Percentiles rank a stretch among this genome's conserved stretches.
phyloP scores from a whole-genome alignment of 306 rosid genomes.

The Vigna trinervia region DNA sequence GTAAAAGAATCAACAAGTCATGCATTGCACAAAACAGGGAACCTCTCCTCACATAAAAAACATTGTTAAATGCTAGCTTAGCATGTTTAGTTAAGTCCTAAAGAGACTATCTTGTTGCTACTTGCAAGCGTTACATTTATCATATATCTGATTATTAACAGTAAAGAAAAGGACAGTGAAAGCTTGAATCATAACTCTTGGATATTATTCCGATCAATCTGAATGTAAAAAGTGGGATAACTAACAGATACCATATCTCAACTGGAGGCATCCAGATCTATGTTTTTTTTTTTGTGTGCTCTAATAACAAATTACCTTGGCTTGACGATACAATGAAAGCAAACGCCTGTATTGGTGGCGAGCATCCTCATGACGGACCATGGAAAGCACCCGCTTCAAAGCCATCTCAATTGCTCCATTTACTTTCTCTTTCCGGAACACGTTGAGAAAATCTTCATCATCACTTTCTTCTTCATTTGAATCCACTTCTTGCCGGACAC shows the following conservation, averaged over 20 bases:
- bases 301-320: slow-evolving; percentile 61
- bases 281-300: no score
- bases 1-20: slow-evolving; percentile 43
- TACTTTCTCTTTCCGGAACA: slow-evolving; percentile 83
- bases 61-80: slow-evolving; percentile 13
- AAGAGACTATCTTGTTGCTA: background rate
- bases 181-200: background rate
- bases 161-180: slow-evolving; percentile 4
- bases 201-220: no score
- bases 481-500: slow-evolving; percentile 58
- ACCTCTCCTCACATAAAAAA: background rate
- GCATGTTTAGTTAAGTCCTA: slow-evolving; percentile 1
- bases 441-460: slow-evolving; percentile 87
- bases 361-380: slow-evolving; percentile 75
- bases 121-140: slow-evolving; percentile 3
- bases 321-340: slow-evolving; percentile 70
- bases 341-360: slow-evolving; percentile 86
- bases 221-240: no score
- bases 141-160: background rate
- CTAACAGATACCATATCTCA: no score
- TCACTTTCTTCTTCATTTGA: slow-evolving; percentile 63
- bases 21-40: slow-evolving; percentile 29
- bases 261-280: no score
- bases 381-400: slow-evolving; percentile 75
- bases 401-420: slow-evolving; percentile 72